Evolutionary conservation across 306 rosid species (phyloP).

Genomic region (Cucurbita moschata): DNA sequence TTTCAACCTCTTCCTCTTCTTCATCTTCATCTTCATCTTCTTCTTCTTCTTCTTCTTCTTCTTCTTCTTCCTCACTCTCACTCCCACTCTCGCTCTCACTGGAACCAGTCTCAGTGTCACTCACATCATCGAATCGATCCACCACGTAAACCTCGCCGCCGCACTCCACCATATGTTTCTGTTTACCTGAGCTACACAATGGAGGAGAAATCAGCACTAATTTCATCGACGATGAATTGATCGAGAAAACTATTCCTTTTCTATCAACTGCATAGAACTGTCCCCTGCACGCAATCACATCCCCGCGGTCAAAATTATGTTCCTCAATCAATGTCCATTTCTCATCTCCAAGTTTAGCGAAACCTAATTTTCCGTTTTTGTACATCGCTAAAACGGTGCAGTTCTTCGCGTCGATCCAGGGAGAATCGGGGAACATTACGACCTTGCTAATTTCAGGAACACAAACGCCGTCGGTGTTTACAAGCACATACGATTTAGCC

Average conservation of each 20-base stretch:
- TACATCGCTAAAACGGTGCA: constrained; percentile 20
- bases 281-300: constrained; percentile 32
- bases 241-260: constrained; percentile 45
- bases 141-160: constrained; percentile 47
- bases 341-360: constrained; percentile 18
- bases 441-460: constrained; percentile 23
- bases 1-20: constrained; percentile 7
- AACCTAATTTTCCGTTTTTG: constrained; percentile 30
- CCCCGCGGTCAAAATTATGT: constrained; percentile 25
- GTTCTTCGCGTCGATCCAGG: constrained; percentile 14
- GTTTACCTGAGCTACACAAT: constrained; percentile 31
- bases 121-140: constrained; percentile 22
- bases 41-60: no score
- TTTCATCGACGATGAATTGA: constrained; percentile 19
- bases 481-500: not conserved
- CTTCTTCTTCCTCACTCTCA: no score
- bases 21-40: not conserved
- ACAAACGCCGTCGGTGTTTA: not conserved
- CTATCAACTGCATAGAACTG: constrained; percentile 47
- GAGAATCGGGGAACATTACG: constrained; percentile 25
- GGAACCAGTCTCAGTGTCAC: not conserved
- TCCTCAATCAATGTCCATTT: constrained; percentile 23
- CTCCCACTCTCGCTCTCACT: no score
- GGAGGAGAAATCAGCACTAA: constrained; percentile 35
- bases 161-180: constrained; percentile 56